These are phyloP conservation scores for Phytophthora palmivora DNA, from an alignment of 352 stramenopile species.

Conservation along the genomic window DNA sequence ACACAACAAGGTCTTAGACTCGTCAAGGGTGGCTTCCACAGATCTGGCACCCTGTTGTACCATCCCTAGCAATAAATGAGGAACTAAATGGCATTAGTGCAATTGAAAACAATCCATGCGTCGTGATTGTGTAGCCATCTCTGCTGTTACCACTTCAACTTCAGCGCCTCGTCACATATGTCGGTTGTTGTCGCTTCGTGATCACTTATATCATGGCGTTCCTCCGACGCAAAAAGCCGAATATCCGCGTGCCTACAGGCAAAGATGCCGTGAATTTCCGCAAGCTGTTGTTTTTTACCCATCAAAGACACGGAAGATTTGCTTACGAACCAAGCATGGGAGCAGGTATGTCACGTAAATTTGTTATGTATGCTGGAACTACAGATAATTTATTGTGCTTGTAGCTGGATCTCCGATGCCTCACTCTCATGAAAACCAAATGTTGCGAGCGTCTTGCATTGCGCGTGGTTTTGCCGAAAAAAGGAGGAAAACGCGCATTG, in stretches of 20 bases:
- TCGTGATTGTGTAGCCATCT: neutral
- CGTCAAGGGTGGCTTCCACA: conserved; percentile 39
- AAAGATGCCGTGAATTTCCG: conserved; percentile 81
- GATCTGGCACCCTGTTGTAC: conserved; percentile 30
- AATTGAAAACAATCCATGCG: conserved; percentile 1
- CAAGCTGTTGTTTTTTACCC: conserved; percentile 80
- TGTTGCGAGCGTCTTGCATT: conserved; percentile 81
- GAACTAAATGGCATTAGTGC: conserved; percentile 24
- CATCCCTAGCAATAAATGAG: conserved; percentile 29
- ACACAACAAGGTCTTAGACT: conserved; percentile 79
- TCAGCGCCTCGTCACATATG: conserved; percentile 19
- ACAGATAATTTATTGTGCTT: no score
- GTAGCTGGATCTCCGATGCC: conserved; percentile 80
- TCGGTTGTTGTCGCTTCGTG: conserved; percentile 30
- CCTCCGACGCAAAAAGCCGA: conserved; percentile 64
- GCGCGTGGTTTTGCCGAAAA: conserved; percentile 62
- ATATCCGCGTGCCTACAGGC: conserved; percentile 75
- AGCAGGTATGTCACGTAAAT: conserved; percentile 42
- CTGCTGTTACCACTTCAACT: neutral
- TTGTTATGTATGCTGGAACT: no score
- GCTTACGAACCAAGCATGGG: conserved; percentile 73
- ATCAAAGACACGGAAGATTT: conserved; percentile 73
- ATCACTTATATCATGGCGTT: conserved; percentile 53
- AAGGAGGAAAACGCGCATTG: conserved; percentile 72
- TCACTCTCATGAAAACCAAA: conserved; percentile 86